Conservation (phyloP, 2,329 filamentous ascomycete genomes). For the Mycocentrospora acerina region DNA sequence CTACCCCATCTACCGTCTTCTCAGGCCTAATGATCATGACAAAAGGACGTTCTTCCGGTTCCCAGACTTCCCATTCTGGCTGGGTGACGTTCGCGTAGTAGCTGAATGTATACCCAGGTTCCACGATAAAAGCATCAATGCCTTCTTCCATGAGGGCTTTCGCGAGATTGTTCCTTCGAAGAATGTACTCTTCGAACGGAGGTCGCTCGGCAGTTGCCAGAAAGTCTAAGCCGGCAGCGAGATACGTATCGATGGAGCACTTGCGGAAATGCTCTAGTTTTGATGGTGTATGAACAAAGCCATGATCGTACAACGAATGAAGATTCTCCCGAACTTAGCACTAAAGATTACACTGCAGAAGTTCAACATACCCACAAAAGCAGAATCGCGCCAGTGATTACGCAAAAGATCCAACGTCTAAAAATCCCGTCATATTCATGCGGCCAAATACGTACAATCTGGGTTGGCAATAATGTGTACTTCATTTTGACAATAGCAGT, state of each 20-base stretch:
- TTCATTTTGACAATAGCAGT: no score
- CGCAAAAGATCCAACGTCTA: constrained; percentile 3
- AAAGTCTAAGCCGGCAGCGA: constrained; percentile 54
- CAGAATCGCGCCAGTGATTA: constrained; percentile 3
- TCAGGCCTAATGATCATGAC: constrained; percentile 61
- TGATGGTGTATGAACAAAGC: neutral
- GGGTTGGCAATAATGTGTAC: no score
- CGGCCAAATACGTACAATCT: no score
- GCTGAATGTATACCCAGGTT: constrained; percentile 66
- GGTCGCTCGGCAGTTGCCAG: constrained; percentile 54
- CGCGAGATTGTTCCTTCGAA: constrained; percentile 59
- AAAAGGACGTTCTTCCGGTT: constrained; percentile 65
- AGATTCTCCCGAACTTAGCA: constrained; percentile 1
- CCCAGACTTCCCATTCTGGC: constrained; percentile 64
- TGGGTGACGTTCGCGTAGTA: constrained; percentile 66
- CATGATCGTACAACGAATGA: neutral
- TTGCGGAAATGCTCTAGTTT: constrained; percentile 37
- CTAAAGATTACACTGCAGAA: neutral
- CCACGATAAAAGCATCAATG: constrained; percentile 61
- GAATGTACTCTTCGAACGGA: constrained; percentile 54
- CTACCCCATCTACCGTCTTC: constrained; percentile 39
- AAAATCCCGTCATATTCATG: no score
- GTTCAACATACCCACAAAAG: constrained; percentile 5
- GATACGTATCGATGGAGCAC: constrained; percentile 56
- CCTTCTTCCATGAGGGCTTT: constrained; percentile 53